Conservation (phyloP, 1,284 basidiomycete species). For the Marasmius sp. region DNA sequence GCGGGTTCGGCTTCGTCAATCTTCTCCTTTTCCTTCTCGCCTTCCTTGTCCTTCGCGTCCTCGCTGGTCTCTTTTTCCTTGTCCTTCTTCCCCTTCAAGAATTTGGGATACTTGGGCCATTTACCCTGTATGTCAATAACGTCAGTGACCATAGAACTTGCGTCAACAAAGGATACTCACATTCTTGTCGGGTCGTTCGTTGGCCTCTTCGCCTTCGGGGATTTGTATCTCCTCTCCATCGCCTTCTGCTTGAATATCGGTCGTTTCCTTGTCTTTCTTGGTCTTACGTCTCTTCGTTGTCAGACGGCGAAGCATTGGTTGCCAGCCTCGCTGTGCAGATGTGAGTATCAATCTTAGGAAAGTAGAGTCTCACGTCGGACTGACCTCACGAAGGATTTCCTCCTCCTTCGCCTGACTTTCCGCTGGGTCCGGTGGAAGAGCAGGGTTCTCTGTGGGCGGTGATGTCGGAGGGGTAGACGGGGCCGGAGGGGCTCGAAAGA, state of each 20-base stretch:
- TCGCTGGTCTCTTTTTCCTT: too few species aligned
- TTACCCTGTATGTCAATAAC: neutral
- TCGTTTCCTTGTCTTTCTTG: neutral
- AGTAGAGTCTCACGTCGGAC: neutral
- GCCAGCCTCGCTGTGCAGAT: slow-evolving; percentile 9
- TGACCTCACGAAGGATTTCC: slow-evolving; percentile 12
- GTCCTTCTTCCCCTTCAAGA: neutral
- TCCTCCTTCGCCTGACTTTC: slow-evolving; percentile 4
- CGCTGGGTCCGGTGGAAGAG: neutral
- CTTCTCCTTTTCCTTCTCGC: neutral
- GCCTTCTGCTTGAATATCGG: slow-evolving; percentile 11
- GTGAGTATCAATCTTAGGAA: neutral
- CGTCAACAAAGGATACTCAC: neutral
- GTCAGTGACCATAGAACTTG: neutral
- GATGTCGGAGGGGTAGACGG: neutral
- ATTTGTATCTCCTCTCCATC: slow-evolving; percentile 13
- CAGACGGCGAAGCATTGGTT: slow-evolving; percentile 9
- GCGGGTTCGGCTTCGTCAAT: neutral
- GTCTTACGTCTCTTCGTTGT: slow-evolving; percentile 4
- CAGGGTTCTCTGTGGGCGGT: neutral
- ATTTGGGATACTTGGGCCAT: neutral
- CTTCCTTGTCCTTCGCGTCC: neutral
- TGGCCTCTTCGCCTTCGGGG: slow-evolving; percentile 12
- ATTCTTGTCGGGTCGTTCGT: slow-evolving; percentile 4
- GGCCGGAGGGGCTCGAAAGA: neutral